Conservation (phyloP, 345 rosid species). For the Trapa bicornis region DNA sequence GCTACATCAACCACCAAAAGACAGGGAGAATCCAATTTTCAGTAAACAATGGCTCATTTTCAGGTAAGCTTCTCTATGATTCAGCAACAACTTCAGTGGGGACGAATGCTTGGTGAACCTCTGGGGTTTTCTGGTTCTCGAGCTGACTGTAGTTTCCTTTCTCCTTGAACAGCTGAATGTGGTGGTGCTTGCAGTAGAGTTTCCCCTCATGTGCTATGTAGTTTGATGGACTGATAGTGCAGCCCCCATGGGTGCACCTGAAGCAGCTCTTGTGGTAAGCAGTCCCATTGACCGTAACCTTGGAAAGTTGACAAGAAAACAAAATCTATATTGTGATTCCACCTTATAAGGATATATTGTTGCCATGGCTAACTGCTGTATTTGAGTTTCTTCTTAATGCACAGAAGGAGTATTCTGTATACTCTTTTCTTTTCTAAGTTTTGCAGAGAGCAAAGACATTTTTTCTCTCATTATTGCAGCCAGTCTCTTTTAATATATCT, state of each 20-base stretch:
- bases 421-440: too few species aligned
- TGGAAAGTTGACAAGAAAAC: not conserved
- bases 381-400: too few species aligned
- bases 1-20: not conserved
- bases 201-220: constrained; percentile 53
- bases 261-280: constrained; percentile 49
- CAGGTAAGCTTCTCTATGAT: not conserved
- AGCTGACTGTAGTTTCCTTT: constrained; percentile 65
- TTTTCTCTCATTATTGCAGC: too few species aligned
- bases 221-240: constrained; percentile 53
- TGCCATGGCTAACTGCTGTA: too few species aligned
- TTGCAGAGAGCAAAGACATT: too few species aligned
- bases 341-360: not conserved
- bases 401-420: too few species aligned
- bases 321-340: not conserved
- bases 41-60: not conserved
- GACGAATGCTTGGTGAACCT: constrained; percentile 4
- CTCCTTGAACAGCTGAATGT: constrained; percentile 46
- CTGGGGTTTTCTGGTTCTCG: constrained; percentile 21
- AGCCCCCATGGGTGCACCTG: constrained; percentile 50
- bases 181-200: constrained; percentile 67
- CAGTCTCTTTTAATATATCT: not conserved
- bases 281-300: constrained; percentile 51
- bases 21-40: too few species aligned
- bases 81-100: constrained; percentile 22